phyloP scores from a whole-genome alignment of 306 rosid genomes.

The Begonia loranthoides region DNA sequence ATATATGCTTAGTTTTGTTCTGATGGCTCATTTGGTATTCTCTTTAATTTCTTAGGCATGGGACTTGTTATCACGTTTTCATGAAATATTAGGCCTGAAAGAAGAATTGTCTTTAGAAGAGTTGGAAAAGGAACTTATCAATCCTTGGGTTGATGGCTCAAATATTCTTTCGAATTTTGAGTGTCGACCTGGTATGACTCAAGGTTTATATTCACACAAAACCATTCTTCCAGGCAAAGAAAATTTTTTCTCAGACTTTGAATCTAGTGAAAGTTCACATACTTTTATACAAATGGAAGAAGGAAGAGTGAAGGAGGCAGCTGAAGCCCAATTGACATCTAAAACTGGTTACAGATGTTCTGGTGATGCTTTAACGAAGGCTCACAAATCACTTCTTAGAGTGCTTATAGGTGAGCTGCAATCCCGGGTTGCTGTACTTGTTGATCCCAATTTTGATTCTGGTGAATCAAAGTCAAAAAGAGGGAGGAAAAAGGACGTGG shows the following conservation, averaged over 20 bases:
- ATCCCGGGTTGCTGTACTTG: constrained; percentile 77
- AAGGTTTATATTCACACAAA: constrained; percentile 15
- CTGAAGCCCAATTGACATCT: constrained; percentile 58
- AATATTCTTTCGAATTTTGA: constrained; percentile 30
- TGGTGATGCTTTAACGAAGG: constrained; percentile 78
- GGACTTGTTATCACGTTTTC: constrained; percentile 61
- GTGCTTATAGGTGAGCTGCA: constrained; percentile 82
- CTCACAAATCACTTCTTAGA: constrained; percentile 67
- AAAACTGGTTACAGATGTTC: constrained; percentile 57
- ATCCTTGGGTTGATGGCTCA: constrained; percentile 65
- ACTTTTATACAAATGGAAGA: constrained; percentile 78
- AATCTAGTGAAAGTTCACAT: constrained; percentile 38
- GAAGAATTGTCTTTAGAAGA: constrained; percentile 53
- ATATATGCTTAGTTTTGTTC: constrained; percentile 2
- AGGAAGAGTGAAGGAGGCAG: constrained; percentile 70
- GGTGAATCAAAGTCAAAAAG: constrained; percentile 77
- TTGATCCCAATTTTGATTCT: constrained; percentile 90
- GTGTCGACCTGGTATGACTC: constrained; percentile 25
- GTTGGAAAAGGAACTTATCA: constrained; percentile 76
- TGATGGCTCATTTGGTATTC: constrained; percentile 8
- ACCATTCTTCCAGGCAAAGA: constrained; percentile 24
- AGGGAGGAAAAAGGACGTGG: constrained; percentile 90
- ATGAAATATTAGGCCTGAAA: constrained; percentile 57
- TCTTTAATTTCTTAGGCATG: constrained; percentile 45
- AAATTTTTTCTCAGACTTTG: constrained; percentile 19